Evolutionary conservation across 805 yeast species (phyloP), one percentile per base, ranked within the genome.

Genomic region (Scheffersomyces amazonensis): DNA sequence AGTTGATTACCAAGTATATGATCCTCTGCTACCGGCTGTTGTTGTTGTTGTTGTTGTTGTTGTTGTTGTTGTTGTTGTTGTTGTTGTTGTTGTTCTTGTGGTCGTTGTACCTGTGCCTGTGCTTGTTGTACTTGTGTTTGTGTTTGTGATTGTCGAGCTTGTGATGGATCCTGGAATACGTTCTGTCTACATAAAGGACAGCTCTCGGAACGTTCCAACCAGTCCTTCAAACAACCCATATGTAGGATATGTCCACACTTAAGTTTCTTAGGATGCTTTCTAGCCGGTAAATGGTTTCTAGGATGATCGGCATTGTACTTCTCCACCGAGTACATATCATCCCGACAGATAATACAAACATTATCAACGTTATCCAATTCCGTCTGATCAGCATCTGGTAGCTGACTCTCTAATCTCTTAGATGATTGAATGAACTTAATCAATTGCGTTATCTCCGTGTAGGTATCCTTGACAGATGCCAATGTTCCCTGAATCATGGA

Each of bases 191-290:
- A 93, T 37, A 90, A 79, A 1, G 99, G 99, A 65, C 99, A 93
- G n/a, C 79, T 77, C 49, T 83, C 91, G 0, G 96, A 87, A 47
- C 96, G 75, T 54, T 87, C 95, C 49, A 93, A 70, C 99, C 99
- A 93, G 48, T 85, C 83, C 53, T 87, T 85, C 44, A 93, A 71
- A 59, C 99, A 93, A 4, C 93, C 90, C 62, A 84, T 66, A 58
- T 93, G 99, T 40, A 91, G 71, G 34, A 87, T 82, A 60, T 93
- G 99, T 18, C 87, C 85, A 68, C 99, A 93, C 1, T 68, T 72
- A 34, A 93, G 69, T 53, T 75, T 83, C 58, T 87, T 88, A 4
- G 98, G 96, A 34, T 63, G 68, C 31, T 64, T 62, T 39, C 85
- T 52, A 6, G 52, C 24, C 7, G 62, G 38, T 16, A 64, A 34